Percentiles rank a stretch among this genome's conserved stretches.
Conservation (phyloP, 2,329 filamentous ascomycete species). For the Trichoderma sp. region DNA sequence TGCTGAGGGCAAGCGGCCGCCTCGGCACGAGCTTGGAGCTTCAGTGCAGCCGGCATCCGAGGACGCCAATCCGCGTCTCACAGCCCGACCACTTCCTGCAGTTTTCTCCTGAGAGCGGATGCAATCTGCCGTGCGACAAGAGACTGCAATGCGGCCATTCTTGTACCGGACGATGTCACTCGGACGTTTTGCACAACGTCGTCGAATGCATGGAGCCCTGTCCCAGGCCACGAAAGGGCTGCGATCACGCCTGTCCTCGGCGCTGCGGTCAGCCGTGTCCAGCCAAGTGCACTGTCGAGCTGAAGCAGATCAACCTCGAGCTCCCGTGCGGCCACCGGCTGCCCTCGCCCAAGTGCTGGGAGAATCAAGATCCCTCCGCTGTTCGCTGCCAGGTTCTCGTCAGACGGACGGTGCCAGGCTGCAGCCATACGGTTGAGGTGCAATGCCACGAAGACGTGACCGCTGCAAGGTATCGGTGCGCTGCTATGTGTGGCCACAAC, state of each 20-base stretch:
- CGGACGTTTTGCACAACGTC: constrained; percentile 50
- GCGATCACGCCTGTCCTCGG: constrained; percentile 49
- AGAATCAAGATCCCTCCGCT: constrained; percentile 46
- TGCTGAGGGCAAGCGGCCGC: constrained; percentile 50
- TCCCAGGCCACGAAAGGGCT: constrained; percentile 45
- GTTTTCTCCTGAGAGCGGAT: constrained; percentile 65
- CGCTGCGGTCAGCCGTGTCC: constrained; percentile 50
- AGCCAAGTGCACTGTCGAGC: constrained; percentile 39
- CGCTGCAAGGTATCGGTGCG: constrained; percentile 49
- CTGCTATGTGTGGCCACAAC: constrained; percentile 46
- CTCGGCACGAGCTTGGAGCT: constrained; percentile 57
- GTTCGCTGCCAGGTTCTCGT: constrained; percentile 56
- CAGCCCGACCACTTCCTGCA: constrained; percentile 59
- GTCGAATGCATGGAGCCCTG: constrained; percentile 52
- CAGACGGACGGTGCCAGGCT: constrained; percentile 53
- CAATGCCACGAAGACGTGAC: constrained; percentile 54
- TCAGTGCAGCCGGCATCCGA: constrained; percentile 62
- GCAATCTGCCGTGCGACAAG: constrained; percentile 53
- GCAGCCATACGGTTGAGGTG: constrained; percentile 55
- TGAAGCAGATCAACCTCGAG: constrained; percentile 38
- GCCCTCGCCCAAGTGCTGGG: constrained; percentile 41
- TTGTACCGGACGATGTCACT: constrained; percentile 52
- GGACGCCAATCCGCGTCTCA: constrained; percentile 53
- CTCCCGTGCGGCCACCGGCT: constrained; percentile 49
- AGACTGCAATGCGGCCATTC: constrained; percentile 53